These are phyloP conservation scores for Phytophthora fragariaefolia DNA, from an alignment of 352 stramenopile species.

Conservation along the genomic window DNA sequence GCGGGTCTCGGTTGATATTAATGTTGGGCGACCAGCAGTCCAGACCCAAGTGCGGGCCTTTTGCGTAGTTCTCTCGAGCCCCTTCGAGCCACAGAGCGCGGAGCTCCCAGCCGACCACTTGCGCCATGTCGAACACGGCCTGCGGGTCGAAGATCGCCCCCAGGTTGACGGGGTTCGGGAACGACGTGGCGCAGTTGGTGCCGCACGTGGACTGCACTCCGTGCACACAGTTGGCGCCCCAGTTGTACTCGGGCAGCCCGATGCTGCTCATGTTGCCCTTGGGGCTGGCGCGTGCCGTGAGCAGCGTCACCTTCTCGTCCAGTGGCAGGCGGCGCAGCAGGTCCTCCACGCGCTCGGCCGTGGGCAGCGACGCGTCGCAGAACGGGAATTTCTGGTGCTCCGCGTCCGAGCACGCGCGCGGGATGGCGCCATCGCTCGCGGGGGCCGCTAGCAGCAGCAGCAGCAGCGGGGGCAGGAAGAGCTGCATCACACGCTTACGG, in stretches of 20 bases:
- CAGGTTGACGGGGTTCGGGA: conserved; percentile 91
- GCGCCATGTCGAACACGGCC: conserved; percentile 76
- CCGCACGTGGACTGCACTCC: conserved; percentile 85
- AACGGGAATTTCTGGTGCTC: conserved; percentile 60
- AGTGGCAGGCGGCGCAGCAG: conserved; percentile 71
- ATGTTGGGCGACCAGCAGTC: conserved; percentile 95
- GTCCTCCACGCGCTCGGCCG: conserved; percentile 65
- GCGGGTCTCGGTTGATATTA: conserved; percentile 94
- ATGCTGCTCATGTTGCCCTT: conserved; percentile 75
- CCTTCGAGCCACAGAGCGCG: conserved; percentile 75
- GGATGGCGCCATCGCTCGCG: conserved; percentile 37
- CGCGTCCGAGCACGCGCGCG: conserved; percentile 53
- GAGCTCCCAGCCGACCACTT: conserved; percentile 85
- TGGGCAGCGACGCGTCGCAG: conserved; percentile 71
- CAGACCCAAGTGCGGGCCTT: conserved; percentile 73
- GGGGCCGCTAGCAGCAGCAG: not conserved
- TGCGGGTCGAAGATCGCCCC: conserved; percentile 86
- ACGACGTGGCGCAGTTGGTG: conserved; percentile 83
- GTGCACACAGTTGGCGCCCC: conserved; percentile 93
- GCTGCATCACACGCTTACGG: not conserved
- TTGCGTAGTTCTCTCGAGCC: conserved; percentile 63
- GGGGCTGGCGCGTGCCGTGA: conserved; percentile 67
- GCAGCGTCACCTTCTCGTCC: conserved; percentile 65
- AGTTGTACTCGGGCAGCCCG: conserved; percentile 90
- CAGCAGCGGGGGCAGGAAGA: conserved; percentile 5